These are phyloP conservation scores for Acanthamoeba sp. DNA, from an alignment of 208 protist species.

Conservation along the genomic window DNA sequence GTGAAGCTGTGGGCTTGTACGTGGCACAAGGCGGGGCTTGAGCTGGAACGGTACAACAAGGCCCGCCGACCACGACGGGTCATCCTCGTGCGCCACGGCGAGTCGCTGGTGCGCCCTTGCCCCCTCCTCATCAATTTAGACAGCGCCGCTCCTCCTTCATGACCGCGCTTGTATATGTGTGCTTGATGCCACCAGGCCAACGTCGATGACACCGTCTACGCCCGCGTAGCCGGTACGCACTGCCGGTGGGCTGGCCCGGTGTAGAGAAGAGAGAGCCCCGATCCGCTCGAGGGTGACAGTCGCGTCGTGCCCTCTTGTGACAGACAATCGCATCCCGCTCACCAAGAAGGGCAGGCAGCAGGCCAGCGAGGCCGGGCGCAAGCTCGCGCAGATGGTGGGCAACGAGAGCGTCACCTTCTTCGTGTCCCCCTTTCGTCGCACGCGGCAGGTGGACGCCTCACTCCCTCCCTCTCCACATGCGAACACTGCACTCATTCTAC, in stretches of 20 bases:
- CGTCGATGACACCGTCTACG: slow-evolving; percentile 31
- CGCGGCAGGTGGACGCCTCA: slow-evolving; percentile 89
- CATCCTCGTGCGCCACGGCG: slow-evolving; percentile 23
- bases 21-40: not conserved
- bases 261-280: not conserved
- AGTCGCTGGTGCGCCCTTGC: not conserved
- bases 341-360: slow-evolving; percentile 80
- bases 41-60: slow-evolving; percentile 53
- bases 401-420: slow-evolving; percentile 93
- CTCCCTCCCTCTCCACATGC: not conserved
- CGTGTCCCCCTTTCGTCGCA: slow-evolving; percentile 93
- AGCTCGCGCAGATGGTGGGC: slow-evolving; percentile 91
- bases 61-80: not conserved
- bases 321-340: slow-evolving; percentile 70
- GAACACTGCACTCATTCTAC: too few species aligned
- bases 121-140: not conserved
- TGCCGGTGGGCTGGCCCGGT: not conserved
- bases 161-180: not conserved
- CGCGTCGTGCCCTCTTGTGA: not conserved
- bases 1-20: not conserved
- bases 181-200: slow-evolving; percentile 5
- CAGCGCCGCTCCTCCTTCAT: too few species aligned
- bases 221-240: not conserved
- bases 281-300: not conserved
- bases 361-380: slow-evolving; percentile 92